Conservation (phyloP, 192 early-diverging fungal species). For the Coemansia sp. region DNA sequence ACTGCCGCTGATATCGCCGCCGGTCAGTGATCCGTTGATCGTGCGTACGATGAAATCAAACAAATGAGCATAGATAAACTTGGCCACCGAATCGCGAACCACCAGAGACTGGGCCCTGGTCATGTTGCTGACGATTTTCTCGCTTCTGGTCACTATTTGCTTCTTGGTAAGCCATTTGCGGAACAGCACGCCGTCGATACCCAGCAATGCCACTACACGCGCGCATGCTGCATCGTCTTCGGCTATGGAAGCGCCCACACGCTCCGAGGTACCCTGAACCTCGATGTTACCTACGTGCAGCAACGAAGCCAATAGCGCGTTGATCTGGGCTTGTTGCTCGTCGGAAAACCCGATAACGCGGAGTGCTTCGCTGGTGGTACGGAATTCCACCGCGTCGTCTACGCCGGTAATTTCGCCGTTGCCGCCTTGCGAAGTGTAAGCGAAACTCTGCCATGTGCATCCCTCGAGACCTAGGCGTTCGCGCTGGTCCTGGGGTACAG, state of each 20-base stretch:
- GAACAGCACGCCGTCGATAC: slow-evolving; percentile 77
- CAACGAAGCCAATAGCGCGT: slow-evolving; percentile 86
- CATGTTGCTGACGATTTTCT: slow-evolving; percentile 86
- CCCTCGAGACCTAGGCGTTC: slow-evolving; percentile 21
- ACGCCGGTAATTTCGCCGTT: slow-evolving; percentile 78
- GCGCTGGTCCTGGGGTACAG: slow-evolving; percentile 66
- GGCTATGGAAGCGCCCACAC: slow-evolving; percentile 66
- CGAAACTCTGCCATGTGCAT: slow-evolving; percentile 67
- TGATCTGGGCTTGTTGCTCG: slow-evolving; percentile 84
- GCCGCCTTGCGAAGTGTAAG: slow-evolving; percentile 88
- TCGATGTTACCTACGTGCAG: slow-evolving; percentile 96
- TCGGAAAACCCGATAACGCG: slow-evolving; percentile 83
- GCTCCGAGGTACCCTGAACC: slow-evolving; percentile 64
- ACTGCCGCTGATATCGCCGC: slow-evolving; percentile 24
- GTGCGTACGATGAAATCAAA: slow-evolving; percentile 96
- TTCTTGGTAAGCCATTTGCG: slow-evolving; percentile 93
- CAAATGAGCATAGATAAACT: slow-evolving; percentile 92
- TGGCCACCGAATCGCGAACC: slow-evolving; percentile 91
- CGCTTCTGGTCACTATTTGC: slow-evolving; percentile 86
- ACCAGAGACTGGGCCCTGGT: slow-evolving; percentile 71
- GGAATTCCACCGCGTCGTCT: slow-evolving; percentile 92
- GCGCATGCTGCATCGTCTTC: slow-evolving; percentile 76
- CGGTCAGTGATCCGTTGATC: slow-evolving; percentile 77
- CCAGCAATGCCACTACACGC: slow-evolving; percentile 72
- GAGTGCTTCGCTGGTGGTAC: slow-evolving; percentile 80